Base-by-base conservation (phyloP, 2,329 filamentous ascomycete species). In the Trichoderma cornu-damae region DNA sequence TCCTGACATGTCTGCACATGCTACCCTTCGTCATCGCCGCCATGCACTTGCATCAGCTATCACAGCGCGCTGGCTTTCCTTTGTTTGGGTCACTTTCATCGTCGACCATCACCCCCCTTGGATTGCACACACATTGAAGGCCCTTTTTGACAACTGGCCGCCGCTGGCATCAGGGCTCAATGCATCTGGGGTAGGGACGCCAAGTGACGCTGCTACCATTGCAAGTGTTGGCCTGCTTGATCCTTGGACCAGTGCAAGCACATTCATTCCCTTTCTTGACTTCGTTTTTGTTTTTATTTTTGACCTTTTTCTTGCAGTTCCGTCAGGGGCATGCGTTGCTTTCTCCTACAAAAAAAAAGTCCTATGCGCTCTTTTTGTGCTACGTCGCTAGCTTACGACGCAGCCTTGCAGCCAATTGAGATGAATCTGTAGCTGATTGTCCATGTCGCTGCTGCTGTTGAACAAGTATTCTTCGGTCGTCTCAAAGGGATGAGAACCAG, bases 1-100 rank as follows among this genome's bases (percentile, higher is more conserved):
- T 57, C 43, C 53, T 55, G 51, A 55, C 51, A 12, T 30, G 16
- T 38, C 30, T 55, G 32, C 51, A 55, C 51, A 46, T 55, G 51
- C 42, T 46, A 46, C 40, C 32, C 42, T 46, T 28, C 26, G 32
- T 38, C 40, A 38, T 47, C 42, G 22, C 42, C 51, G 12, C 47
- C 42, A 46, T 20, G 7, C 3, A 22, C 51, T 44, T 18, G 12
- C 51, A 55, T 46, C 30, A 44, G 9, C 51, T 55, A 32, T 44
- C 42, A 16, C 24, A 20, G 16, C 34, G 47, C 14, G 42, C 32
- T 30, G 32, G 6, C 7, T 30, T 12, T 55, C 9, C 20, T 16
- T 38, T 55, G 12, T 22, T 22, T 20, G 24, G 32, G n/a, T 28
- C 38, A 18, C 22, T 30, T 22, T 22, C 32, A 12, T 47, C 24